Base-by-base conservation (phyloP, 768 basidiomycete species). In the Kwoniella bestiolae region DNA sequence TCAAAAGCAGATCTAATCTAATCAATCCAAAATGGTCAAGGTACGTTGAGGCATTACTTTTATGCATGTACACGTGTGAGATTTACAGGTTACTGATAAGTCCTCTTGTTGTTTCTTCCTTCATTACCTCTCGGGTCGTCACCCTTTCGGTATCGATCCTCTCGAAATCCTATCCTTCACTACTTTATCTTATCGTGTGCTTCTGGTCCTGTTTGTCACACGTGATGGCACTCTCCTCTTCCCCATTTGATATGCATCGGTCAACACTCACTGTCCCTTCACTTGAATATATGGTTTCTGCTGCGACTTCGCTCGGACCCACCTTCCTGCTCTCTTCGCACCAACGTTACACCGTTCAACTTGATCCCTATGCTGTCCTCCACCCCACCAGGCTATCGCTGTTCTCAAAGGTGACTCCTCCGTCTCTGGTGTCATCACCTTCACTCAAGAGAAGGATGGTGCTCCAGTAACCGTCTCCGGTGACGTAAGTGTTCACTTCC, bases 351-450 rank as follows among this genome's bases (percentile, higher is more conserved):
- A 23, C 47, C 47, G 2, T 49, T 25, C 0, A 49, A n/a, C 32
- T 3, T 28, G 28, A 26, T 25, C 44, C n/a, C n/a, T n/a, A n/a
- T 18, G 38, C 5, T 51, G 7, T 16, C 18, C 52, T 34, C 14
- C 32, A 18, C 21, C 41, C 26, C 18, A 69, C 87, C 71, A 87
- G 87, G 87, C 87, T 26, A 82, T 85, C 35, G 89, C 85, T 1
- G 85, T 90, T 45, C 82, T 92, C 67, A 84, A 83, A 58, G 89
- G 89, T 44, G 85, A 85, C 71, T 86, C 87, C 3, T 78, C 81
- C 47, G 88, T 89, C 56, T 80, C 82, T 44, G 91, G 91, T 44
- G 86, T 84, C 3, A 86, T 91, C 64, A 84, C 83, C 44, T 91
- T 92, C 79, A 83, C 84, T 29, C 91, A 92, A 78, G 74, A 75